phyloP scores from a whole-genome alignment of 164 flowering plant species.

The Taxillus chinensis region DNA sequence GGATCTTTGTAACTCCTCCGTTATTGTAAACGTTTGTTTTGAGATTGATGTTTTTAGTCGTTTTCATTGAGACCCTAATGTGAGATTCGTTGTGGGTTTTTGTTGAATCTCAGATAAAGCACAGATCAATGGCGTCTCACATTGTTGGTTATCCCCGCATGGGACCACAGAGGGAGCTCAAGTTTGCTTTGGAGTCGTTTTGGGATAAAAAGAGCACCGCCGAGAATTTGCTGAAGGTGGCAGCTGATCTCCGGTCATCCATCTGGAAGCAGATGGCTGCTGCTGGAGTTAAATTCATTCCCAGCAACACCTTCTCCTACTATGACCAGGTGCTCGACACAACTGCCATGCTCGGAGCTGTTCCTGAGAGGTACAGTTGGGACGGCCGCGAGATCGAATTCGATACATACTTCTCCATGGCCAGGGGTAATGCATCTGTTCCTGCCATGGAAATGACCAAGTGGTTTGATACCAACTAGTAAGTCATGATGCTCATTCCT shows the following conservation, averaged over 20 bases:
- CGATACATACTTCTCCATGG: conserved; percentile 82
- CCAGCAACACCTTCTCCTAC: conserved; percentile 79
- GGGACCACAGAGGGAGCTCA: conserved; percentile 92
- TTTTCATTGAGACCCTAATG: no score
- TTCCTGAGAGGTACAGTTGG: conserved; percentile 68
- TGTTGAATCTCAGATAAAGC: not conserved
- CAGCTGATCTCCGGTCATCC: conserved; percentile 54
- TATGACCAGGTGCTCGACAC: conserved; percentile 82
- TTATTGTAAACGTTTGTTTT: no score
- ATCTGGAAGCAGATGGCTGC: conserved; percentile 81
- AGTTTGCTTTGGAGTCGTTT: conserved; percentile 79
- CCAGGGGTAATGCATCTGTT: conserved; percentile 74
- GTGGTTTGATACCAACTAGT: conserved; percentile 97
- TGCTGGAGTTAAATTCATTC: conserved; percentile 72
- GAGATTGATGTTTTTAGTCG: no score
- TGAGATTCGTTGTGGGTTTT: no score
- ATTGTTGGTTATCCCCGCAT: conserved; percentile 85
- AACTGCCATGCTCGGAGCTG: conserved; percentile 76
- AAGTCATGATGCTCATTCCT: conserved; percentile 23
- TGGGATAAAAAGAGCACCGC: conserved; percentile 83
- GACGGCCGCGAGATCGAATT: conserved; percentile 72
- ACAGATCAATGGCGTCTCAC: conserved; percentile 77
- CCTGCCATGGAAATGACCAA: conserved; percentile 97
- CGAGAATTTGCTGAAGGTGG: conserved; percentile 65
- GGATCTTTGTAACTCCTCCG: no score